These are phyloP conservation scores for Sugiyamaella mastotermitis DNA, from an alignment of 805 yeast species.

Conservation along the genomic window DNA sequence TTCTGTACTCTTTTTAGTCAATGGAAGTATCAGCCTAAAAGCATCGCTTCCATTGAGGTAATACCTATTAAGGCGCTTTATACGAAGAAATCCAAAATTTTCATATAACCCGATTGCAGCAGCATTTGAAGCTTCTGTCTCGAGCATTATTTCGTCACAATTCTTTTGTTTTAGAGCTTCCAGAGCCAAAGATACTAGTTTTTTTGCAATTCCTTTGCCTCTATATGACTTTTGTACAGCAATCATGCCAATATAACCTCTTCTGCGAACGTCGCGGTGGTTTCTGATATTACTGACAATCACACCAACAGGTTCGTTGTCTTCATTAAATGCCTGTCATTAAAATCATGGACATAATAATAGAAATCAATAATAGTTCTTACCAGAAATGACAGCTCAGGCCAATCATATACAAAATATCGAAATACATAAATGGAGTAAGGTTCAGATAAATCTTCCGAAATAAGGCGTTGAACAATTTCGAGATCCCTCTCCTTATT, in stretches of 20 bases:
- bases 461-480: constrained; percentile 44
- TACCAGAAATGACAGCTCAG: constrained; percentile 66
- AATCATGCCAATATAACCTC: constrained; percentile 97
- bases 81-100: constrained; percentile 66
- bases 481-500: constrained; percentile 28
- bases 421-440: constrained; percentile 90
- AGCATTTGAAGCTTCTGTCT: constrained; percentile 78
- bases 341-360: neutral
- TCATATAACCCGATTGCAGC: constrained; percentile 69
- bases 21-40: constrained; percentile 74
- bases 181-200: constrained; percentile 56
- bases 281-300: constrained; percentile 76
- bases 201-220: constrained; percentile 77
- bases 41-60: constrained; percentile 94
- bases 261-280: constrained; percentile 62
- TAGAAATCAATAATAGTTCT: neutral
- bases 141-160: constrained; percentile 89
- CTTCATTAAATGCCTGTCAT: constrained; percentile 31
- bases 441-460: constrained; percentile 81
- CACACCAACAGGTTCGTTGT: constrained; percentile 58
- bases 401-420: constrained; percentile 87
- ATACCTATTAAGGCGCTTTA: constrained; percentile 76
- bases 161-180: constrained; percentile 54
- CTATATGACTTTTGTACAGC: constrained; percentile 71
- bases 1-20: constrained; percentile 50